Evolutionary conservation across 208 protist genomes (phyloP), one percentile per base, ranked within the genome.

Genomic region (Zelonia costaricensis): DNA sequence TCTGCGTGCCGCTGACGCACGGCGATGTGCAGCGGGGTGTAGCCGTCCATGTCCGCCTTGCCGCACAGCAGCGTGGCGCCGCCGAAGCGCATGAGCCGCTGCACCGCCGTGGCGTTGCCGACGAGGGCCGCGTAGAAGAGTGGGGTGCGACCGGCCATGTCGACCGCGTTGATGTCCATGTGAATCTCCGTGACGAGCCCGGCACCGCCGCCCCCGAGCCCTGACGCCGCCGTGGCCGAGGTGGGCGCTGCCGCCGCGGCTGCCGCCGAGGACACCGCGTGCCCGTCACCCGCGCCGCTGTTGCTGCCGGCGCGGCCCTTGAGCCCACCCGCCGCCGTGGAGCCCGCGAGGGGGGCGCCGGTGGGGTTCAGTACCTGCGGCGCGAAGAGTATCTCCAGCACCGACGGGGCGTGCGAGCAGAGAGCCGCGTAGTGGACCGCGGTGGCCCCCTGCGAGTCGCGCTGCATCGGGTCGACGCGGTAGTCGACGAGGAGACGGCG

Each of bases 391-490:
- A 90, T 35, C 45, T 88, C 82, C 55, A 92, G 80, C 18, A 92
- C 76, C 25, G 58, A 58, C 33, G 58, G 58, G 4, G 58, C 51
- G 39, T 80, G 64, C 23, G 57, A 49, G 40, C 79, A 74, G 10
- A 80, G 56, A 5, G 71, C 76, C 2, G 85, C 88, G 56, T 90
- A 91, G 66, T 95, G 89, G 30, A 95, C 38, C n/a, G 85, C 85
- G n/a, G 73, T 84, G 12, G 85, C 85, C 3, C 89, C 89, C 18
- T 80, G 58, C 13, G 78, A 78, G 54, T 95, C 86, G 10, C 79
- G 69, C 48, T 78, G 75, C 78, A 87, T 89, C 40, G 86, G 64
- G 69, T 95, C 79, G 7, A 72, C 84, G 25, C 63, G 69, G 66
- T 87, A 89, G 52, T 93, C 83, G 7, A 92, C 44, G 12, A 84